Conservation (phyloP, 2,329 filamentous ascomycete species). For the Cadophora luteo-olivacea region DNA sequence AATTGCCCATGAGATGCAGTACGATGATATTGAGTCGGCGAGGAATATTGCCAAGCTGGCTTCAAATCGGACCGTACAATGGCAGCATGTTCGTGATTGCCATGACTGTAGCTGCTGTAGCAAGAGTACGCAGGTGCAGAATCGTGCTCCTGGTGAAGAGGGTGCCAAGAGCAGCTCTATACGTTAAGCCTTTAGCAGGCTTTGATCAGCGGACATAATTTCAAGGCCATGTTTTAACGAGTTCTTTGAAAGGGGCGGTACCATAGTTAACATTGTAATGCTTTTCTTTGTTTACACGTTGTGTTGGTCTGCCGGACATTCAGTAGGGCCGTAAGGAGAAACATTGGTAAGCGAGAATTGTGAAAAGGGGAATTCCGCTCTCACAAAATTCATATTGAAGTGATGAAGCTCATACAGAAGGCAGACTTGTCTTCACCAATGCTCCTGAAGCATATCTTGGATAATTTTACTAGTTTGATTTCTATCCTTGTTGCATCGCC, state of each 20-base stretch:
- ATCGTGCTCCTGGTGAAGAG: not conserved
- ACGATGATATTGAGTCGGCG: slow-evolving; percentile 11
- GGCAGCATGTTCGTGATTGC: slow-evolving; percentile 5
- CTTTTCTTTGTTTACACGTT: not conserved
- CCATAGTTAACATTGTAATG: too few relatives aligned
- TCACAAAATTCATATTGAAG: not conserved
- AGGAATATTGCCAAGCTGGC: slow-evolving; percentile 16
- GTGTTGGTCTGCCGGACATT: not conserved
- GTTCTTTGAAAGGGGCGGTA: not conserved
- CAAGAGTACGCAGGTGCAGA: not conserved
- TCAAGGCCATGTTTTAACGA: not conserved
- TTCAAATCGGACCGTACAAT: slow-evolving; percentile 14
- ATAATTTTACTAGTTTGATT: slow-evolving; percentile 22
- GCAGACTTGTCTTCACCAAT: not conserved
- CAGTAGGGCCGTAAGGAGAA: not conserved
- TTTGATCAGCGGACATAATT: too few relatives aligned
- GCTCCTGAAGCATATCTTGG: not conserved
- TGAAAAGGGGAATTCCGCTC: not conserved
- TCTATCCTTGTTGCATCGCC: slow-evolving; percentile 33
- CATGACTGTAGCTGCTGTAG: slow-evolving; percentile 6
- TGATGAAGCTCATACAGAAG: not conserved
- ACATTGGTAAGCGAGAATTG: not conserved
- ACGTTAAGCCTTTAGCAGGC: not conserved
- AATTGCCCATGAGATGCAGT: slow-evolving; percentile 12
- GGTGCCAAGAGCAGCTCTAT: not conserved